These are phyloP conservation scores for Pouteria glomerata DNA, from an alignment of 148 eudicot genomes.

Conservation along the genomic window DNA sequence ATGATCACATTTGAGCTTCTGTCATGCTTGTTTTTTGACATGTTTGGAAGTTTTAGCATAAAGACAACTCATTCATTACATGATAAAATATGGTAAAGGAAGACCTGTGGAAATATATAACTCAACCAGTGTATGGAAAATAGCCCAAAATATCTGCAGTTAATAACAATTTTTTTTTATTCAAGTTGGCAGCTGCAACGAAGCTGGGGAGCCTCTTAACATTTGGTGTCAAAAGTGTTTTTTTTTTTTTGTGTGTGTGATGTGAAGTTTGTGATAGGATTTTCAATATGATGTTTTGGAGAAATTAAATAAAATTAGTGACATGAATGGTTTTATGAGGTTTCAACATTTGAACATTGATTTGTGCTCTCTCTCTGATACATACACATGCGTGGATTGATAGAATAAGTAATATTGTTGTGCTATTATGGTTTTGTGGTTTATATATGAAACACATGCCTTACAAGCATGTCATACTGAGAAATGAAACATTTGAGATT, in stretches of 20 bases:
- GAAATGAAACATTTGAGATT: not conserved
- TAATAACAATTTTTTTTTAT: not conserved
- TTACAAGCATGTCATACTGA: not conserved
- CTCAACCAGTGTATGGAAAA: not conserved
- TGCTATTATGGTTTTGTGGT: not conserved
- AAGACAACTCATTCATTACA: not conserved
- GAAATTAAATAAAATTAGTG: not conserved
- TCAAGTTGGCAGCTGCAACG: not conserved
- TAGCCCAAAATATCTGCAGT: not conserved
- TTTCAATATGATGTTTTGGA: not conserved
- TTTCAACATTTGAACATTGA: not conserved
- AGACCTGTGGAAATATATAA: not conserved
- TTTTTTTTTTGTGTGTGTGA: no score
- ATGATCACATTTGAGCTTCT: slow-evolving; percentile 3
- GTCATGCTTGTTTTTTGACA: not conserved
- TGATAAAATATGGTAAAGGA: not conserved
- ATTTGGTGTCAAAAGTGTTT: not conserved
- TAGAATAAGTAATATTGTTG: not conserved
- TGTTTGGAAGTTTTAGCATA: not conserved
- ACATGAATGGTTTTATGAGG: not conserved
- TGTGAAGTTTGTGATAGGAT: not conserved
- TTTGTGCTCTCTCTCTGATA: not conserved
- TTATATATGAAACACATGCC: not conserved
- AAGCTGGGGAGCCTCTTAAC: not conserved
- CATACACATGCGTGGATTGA: no score